These are phyloP conservation scores for Pseudogymnoascus sp. DNA, from an alignment of 2,329 filamentous ascomycete species.

Conservation along the genomic window DNA sequence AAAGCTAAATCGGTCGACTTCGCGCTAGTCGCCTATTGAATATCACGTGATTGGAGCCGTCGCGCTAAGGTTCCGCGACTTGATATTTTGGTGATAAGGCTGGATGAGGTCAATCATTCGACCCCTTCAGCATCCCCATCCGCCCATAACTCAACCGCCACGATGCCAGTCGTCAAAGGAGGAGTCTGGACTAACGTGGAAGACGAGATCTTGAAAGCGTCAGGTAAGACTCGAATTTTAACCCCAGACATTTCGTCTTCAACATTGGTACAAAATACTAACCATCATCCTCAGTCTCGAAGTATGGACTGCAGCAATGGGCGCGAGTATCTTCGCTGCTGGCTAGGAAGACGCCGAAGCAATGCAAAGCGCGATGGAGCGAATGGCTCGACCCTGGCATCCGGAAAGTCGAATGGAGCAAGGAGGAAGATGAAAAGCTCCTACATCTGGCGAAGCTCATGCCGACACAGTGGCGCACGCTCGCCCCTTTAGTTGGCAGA, in stretches of 20 bases:
- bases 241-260: too few species aligned
- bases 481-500: slow-evolving; percentile 90
- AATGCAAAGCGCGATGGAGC: slow-evolving; percentile 97
- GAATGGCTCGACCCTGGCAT: slow-evolving; percentile 98
- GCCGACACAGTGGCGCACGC: slow-evolving; percentile 98
- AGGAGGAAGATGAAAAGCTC: slow-evolving; percentile 96
- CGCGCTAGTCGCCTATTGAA: neutral
- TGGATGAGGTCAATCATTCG: slow-evolving; percentile 2
- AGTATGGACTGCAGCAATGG: slow-evolving; percentile 96
- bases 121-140: neutral
- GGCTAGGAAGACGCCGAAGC: slow-evolving; percentile 94
- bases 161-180: slow-evolving; percentile 66
- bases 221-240: neutral
- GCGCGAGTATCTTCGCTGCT: slow-evolving; percentile 94
- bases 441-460: slow-evolving; percentile 95
- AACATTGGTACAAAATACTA: neutral
- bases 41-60: neutral
- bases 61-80: slow-evolving; percentile 5
- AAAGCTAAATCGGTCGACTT: neutral
- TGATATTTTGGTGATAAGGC: slow-evolving; percentile 8
- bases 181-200: slow-evolving; percentile 70
- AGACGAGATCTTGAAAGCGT: slow-evolving; percentile 94
- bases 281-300: slow-evolving; percentile 58
- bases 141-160: slow-evolving; percentile 24
- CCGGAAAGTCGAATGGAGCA: slow-evolving; percentile 98